Base-by-base conservation (phyloP, 2,329 filamentous ascomycete genomes). In the Phaeosphaeriaceae sp. region DNA sequence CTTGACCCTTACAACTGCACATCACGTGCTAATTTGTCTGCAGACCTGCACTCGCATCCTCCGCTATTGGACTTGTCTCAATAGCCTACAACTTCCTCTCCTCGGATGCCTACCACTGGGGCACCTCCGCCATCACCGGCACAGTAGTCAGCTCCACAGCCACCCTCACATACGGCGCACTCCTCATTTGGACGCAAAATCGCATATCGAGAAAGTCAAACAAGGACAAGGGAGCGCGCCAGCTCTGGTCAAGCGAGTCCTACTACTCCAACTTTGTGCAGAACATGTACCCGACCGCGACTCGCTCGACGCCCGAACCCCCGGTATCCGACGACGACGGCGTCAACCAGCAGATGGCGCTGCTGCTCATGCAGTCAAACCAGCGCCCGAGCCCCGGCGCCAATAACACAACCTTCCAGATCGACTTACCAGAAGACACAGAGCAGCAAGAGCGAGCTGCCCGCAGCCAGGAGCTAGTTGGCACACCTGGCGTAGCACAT, bases 341-440 rank as follows among this genome's bases (percentile, higher is more conserved):
- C 58, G 80, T 83, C 56, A 80, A 81, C 27, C 80, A 82, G 62
- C 82, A 84, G 60, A 82, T 84, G 78, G 76, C 81, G n/a, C 75
- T 79, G 60, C 74, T 85, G 0, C 77, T 84, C 17, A 67, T 75
- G 54, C 73, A 73, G 54, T 62, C 64, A 24, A 76, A 80, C 48
- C 54, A 68, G 3, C 70, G 73, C 60, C 60, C 72, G 20, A 69
- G 71, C 55, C 60, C 75, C 36, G 64, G 76, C 62, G 68, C 77
- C 49, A 61, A 71, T 57, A 75, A 74, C 57, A 73, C 75, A 45
- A 83, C 81, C 0, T 83, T 80, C 67, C 71, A 70, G 21, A 81
- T 83, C 48, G 70, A 77, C 46, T 63, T 78, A 20, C 77, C 77
- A 6, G 72, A 72, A 48, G 75, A 77, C 44, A 54, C 57, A 9